Percentiles rank a stretch among this genome's conserved stretches.
Conservation (phyloP, 1,284 basidiomycete species). For the Lentinus polychrous region DNA sequence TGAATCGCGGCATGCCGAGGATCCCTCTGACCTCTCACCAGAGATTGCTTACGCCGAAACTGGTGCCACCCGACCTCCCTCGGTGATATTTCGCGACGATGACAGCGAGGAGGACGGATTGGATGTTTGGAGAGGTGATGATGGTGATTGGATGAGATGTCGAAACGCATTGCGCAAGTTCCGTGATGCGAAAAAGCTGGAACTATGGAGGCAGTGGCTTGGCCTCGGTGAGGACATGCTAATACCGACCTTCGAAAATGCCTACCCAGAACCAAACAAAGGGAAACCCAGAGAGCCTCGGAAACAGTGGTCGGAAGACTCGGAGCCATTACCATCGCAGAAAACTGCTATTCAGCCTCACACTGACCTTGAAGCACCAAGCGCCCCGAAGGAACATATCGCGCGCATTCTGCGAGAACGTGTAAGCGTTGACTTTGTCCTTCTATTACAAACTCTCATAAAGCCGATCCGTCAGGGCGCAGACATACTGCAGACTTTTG, state of each 20-base stretch:
- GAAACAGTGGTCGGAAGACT: conserved; percentile 41
- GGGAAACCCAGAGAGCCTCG: conserved; percentile 8
- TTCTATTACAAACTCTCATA: conserved; percentile 4
- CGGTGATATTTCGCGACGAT: conserved; percentile 16
- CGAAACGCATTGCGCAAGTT: conserved; percentile 43
- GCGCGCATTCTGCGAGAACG: conserved; percentile 45
- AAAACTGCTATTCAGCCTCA: neutral
- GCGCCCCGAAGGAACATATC: conserved; percentile 38
- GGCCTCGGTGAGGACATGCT: conserved; percentile 10
- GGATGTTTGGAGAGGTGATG: conserved; percentile 36
- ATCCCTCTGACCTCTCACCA: conserved; percentile 3
- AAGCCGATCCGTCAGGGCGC: conserved; percentile 35
- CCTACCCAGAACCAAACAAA: neutral
- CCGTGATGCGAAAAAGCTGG: conserved; percentile 63
- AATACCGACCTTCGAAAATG: neutral
- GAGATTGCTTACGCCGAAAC: conserved; percentile 10
- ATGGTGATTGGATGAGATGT: conserved; percentile 57
- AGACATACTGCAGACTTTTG: conserved; percentile 48
- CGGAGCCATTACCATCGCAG: conserved; percentile 24
- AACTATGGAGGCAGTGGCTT: conserved; percentile 65
- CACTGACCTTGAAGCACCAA: conserved; percentile 9
- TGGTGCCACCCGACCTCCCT: conserved; percentile 24
- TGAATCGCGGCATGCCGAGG: conserved; percentile 4
- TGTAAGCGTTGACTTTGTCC: conserved; percentile 33
- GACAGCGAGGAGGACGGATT: conserved; percentile 9